phyloP scores from a whole-genome alignment of 345 rosid genomes.

The Eutrema japonicum region DNA sequence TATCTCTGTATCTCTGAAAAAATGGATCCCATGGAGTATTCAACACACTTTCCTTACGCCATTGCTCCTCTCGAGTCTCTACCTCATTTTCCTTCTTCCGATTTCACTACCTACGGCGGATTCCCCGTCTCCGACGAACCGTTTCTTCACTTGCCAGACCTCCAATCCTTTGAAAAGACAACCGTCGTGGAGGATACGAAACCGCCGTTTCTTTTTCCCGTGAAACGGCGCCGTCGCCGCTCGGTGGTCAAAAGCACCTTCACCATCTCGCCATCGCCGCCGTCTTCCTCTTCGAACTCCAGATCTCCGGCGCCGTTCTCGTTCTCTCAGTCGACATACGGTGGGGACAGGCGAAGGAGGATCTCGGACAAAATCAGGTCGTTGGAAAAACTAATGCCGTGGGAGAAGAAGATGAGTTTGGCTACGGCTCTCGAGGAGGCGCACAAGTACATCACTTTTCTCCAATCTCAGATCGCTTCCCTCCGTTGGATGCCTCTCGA shows the following conservation, averaged over 20 bases:
- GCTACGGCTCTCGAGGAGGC: constrained; percentile 63
- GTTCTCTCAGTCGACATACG: neutral
- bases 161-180: constrained; percentile 27
- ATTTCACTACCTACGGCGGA: constrained; percentile 21
- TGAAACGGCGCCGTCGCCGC: constrained; percentile 1
- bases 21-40: constrained; percentile 37
- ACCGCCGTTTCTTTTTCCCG: neutral
- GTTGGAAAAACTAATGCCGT: constrained; percentile 66
- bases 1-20: neutral
- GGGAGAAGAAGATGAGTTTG: constrained; percentile 58
- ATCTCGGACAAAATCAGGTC: constrained; percentile 54
- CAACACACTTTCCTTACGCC: constrained; percentile 3
- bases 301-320: neutral
- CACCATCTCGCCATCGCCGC: neutral
- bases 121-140: constrained; percentile 1
- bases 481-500: constrained; percentile 58
- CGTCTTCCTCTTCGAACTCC: constrained; percentile 9
- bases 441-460: constrained; percentile 57
- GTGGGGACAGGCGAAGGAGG: constrained; percentile 37
- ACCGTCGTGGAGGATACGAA: neutral
- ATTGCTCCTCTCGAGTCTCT: constrained; percentile 3
- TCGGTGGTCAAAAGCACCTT: constrained; percentile 8
- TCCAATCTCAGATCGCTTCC: constrained; percentile 59
- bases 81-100: constrained; percentile 43
- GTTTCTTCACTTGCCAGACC: constrained; percentile 40